phyloP scores from a whole-genome alignment of 768 basidiomycete genomes.

The Tubosaeta sp. region DNA sequence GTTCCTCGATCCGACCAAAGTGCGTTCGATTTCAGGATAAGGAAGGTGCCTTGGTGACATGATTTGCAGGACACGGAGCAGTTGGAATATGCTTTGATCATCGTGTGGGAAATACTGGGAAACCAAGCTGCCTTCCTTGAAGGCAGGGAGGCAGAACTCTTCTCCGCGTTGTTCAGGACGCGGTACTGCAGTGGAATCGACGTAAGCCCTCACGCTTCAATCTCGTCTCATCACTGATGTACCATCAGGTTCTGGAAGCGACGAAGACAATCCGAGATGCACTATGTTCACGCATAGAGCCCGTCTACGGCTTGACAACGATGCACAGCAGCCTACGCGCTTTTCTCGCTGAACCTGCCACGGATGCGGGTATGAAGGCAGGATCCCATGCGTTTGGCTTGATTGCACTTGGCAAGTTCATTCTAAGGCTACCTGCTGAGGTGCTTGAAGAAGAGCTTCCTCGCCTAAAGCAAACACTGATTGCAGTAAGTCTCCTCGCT shows the following conservation, averaged over 20 bases:
- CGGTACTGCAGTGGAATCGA: slow-evolving; percentile 69
- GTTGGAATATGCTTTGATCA: slow-evolving; percentile 74
- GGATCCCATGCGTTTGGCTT: slow-evolving; percentile 78
- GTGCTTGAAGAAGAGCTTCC: slow-evolving; percentile 87
- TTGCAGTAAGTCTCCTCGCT: slow-evolving; percentile 45
- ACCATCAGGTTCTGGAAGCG: slow-evolving; percentile 68
- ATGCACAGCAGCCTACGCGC: slow-evolving; percentile 68
- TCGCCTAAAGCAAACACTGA: slow-evolving; percentile 65
- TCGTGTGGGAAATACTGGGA: slow-evolving; percentile 81
- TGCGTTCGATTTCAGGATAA: slow-evolving; percentile 30
- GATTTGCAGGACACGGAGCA: slow-evolving; percentile 51
- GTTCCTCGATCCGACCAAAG: slow-evolving; percentile 61
- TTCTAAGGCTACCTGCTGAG: slow-evolving; percentile 74
- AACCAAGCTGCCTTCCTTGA: slow-evolving; percentile 70
- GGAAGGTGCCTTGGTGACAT: background rate
- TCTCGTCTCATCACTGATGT: background rate
- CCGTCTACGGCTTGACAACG: slow-evolving; percentile 81
- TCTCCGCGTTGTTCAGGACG: slow-evolving; percentile 63
- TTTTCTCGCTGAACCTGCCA: slow-evolving; percentile 54
- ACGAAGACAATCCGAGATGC: slow-evolving; percentile 78
- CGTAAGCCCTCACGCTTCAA: slow-evolving; percentile 39
- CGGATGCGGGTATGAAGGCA: slow-evolving; percentile 53
- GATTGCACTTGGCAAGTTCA: slow-evolving; percentile 79
- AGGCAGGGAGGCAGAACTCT: slow-evolving; percentile 74
- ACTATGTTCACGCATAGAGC: slow-evolving; percentile 66